These are phyloP conservation scores for Cylindricascospora bacillispora DNA, from an alignment of 1,139 yeast genomes.

Conservation along the genomic window DNA sequence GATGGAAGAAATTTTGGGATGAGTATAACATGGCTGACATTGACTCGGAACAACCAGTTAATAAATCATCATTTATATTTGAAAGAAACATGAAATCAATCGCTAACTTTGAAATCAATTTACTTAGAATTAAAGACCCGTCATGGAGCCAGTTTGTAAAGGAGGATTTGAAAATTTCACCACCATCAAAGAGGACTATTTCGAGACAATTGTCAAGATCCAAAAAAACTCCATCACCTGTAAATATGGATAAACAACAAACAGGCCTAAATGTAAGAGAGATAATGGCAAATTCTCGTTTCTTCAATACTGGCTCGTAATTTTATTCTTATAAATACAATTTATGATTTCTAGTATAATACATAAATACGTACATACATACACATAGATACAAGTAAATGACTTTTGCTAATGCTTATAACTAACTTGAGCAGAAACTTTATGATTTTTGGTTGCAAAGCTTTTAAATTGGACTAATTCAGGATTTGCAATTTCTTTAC, in stretches of 20 bases:
- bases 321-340: too few relatives aligned
- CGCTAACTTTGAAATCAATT: conserved; percentile 16
- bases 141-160: conserved; percentile 19
- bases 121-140: conserved; percentile 17
- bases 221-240: too few relatives aligned
- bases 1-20: conserved; percentile 20
- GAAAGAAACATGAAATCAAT: conserved; percentile 13
- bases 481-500: conserved; percentile 42
- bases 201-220: too few relatives aligned
- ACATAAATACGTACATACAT: too few relatives aligned
- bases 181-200: conserved; percentile 6
- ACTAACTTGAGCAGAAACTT: conserved; percentile 66
- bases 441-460: conserved; percentile 57
- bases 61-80: conserved; percentile 12
- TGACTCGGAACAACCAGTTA: conserved; percentile 4
- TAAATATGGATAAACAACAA: too few relatives aligned
- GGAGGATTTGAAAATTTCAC: conserved; percentile 12
- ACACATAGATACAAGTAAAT: too few relatives aligned
- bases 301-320: too few relatives aligned
- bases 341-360: too few relatives aligned
- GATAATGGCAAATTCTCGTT: too few relatives aligned
- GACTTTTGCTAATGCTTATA: conserved; percentile 34
- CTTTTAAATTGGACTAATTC: conserved; percentile 56
- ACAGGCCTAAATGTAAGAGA: too few relatives aligned
- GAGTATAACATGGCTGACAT: conserved; percentile 11